A percentile compares a stretch with the other conserved stretches of the same genome.
Evolutionary conservation across 169 alveolate genomes (phyloP).

Genomic region (Sarcocystis neurona): DNA sequence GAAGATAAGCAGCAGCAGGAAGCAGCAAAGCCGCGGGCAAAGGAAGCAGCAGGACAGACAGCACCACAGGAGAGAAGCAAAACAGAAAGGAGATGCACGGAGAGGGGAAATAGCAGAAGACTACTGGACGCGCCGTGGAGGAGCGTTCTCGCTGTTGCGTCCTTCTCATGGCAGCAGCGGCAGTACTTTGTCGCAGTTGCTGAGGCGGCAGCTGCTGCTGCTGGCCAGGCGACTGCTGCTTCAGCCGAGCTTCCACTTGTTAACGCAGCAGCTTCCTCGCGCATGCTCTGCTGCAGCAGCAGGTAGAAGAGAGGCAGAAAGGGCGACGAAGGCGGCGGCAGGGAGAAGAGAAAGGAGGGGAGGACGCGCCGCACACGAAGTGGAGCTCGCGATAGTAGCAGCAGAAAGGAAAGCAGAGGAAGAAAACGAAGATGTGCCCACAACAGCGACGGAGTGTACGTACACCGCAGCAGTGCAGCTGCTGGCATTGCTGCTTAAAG

Average conservation of each 20-base stretch:
- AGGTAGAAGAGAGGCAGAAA: background rate
- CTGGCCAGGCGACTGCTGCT: slow-evolving; percentile 37
- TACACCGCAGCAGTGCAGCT: slow-evolving; percentile 33
- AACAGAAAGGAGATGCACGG: background rate
- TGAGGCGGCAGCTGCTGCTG: background rate
- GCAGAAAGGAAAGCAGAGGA: background rate
- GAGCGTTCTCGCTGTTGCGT: background rate
- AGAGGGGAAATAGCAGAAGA: background rate
- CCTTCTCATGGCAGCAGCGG: background rate
- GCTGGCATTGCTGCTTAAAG: slow-evolving; percentile 23
- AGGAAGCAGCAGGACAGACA: background rate
- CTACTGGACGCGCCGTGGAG: background rate
- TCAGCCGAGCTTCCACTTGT: background rate
- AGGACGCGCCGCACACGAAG: background rate
- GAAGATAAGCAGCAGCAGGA: too few relatives aligned
- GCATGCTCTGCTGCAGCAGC: background rate
- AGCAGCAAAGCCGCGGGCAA: too few relatives aligned
- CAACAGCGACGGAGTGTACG: background rate
- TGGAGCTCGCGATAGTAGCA: background rate
- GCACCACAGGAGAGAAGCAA: background rate
- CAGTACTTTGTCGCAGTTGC: background rate
- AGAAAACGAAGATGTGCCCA: too few relatives aligned
- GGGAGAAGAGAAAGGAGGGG: background rate
- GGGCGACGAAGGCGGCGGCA: background rate
- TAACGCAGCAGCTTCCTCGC: background rate